Percentiles rank a stretch among this genome's conserved stretches.
phyloP scores from a whole-genome alignment of 2,329 filamentous ascomycete genomes.

The Zasmidium cellare region DNA sequence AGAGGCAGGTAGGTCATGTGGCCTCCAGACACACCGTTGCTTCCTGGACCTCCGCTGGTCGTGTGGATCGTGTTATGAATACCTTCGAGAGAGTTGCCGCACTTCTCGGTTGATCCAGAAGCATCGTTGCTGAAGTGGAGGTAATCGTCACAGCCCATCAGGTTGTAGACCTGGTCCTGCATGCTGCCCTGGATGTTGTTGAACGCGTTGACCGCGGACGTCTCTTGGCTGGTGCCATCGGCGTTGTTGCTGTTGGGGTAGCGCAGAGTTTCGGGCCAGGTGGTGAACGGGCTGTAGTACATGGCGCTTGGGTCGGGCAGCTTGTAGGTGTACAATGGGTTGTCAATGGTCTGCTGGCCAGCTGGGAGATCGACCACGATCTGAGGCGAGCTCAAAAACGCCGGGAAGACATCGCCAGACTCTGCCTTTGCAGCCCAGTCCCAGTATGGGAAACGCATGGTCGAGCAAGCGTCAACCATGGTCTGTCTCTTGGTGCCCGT shows the following conservation, averaged over 20 bases:
- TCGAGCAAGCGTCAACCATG: slow-evolving; percentile 28
- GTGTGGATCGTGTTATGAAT: slow-evolving; percentile 39
- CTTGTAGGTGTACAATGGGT: slow-evolving; percentile 29
- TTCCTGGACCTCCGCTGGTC: slow-evolving; percentile 28
- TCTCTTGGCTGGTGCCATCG: slow-evolving; percentile 22
- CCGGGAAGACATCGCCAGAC: slow-evolving; percentile 23
- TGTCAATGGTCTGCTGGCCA: slow-evolving; percentile 27
- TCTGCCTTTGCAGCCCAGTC: slow-evolving; percentile 29
- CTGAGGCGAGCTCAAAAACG: slow-evolving; percentile 21
- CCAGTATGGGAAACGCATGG: slow-evolving; percentile 30
- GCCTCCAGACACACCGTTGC: slow-evolving; percentile 40
- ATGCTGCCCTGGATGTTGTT: slow-evolving; percentile 30
- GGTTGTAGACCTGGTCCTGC: slow-evolving; percentile 34
- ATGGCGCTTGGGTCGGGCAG: slow-evolving; percentile 26
- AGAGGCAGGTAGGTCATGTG: slow-evolving; percentile 72
- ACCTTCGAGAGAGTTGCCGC: slow-evolving; percentile 35
- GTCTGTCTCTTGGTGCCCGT: slow-evolving; percentile 18
- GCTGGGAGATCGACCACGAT: slow-evolving; percentile 30
- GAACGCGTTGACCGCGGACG: slow-evolving; percentile 22
- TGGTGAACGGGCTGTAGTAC: slow-evolving; percentile 31
- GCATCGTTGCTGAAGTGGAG: slow-evolving; percentile 32
- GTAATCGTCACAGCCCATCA: slow-evolving; percentile 35
- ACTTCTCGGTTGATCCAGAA: slow-evolving; percentile 22
- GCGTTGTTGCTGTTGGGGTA: slow-evolving; percentile 30
- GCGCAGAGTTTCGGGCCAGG: slow-evolving; percentile 32